A percentile compares a stretch with the other conserved stretches of the same genome.
phyloP scores from a whole-genome alignment of 768 basidiomycete species.

The Termitomyces sp. region DNA sequence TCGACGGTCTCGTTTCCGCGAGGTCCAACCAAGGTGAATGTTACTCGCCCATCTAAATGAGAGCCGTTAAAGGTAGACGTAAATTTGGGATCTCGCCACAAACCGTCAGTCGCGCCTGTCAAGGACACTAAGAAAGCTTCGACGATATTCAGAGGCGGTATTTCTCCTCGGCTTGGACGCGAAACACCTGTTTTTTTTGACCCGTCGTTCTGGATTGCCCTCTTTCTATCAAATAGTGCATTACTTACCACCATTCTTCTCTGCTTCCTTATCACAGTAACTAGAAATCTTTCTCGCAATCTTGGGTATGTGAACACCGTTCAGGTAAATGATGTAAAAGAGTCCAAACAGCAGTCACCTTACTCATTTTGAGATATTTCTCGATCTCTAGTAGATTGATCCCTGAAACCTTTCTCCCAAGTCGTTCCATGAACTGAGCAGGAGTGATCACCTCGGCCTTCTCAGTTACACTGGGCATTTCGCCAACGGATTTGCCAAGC shows the following conservation, averaged over 20 bases:
- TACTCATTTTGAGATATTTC: constrained; percentile 75
- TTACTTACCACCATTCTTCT: constrained; percentile 32
- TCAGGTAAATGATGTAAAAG: not conserved
- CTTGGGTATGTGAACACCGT: constrained; percentile 20
- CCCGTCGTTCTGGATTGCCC: not conserved
- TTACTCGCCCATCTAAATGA: constrained; percentile 68
- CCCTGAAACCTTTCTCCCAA: constrained; percentile 65
- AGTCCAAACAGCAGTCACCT: constrained; percentile 39
- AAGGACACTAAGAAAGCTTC: constrained; percentile 76
- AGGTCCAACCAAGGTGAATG: constrained; percentile 41
- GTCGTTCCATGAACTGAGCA: constrained; percentile 51
- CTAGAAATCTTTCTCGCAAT: constrained; percentile 80
- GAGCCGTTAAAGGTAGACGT: not conserved
- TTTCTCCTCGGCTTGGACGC: constrained; percentile 30
- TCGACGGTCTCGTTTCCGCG: constrained; percentile 43
- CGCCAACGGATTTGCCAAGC: constrained; percentile 14
- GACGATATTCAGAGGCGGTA: constrained; percentile 75
- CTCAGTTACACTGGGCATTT: constrained; percentile 4
- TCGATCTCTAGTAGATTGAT: constrained; percentile 84
- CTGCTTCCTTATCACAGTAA: constrained; percentile 62
- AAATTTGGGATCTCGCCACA: constrained; percentile 1
- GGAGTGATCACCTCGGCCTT: constrained; percentile 63
- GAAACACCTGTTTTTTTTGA: constrained; percentile 6
- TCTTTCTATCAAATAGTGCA: not conserved
- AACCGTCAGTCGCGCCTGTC: constrained; percentile 74